Conservation (phyloP, 352 stramenopile genomes). For the Nothophytophthora sp. region DNA sequence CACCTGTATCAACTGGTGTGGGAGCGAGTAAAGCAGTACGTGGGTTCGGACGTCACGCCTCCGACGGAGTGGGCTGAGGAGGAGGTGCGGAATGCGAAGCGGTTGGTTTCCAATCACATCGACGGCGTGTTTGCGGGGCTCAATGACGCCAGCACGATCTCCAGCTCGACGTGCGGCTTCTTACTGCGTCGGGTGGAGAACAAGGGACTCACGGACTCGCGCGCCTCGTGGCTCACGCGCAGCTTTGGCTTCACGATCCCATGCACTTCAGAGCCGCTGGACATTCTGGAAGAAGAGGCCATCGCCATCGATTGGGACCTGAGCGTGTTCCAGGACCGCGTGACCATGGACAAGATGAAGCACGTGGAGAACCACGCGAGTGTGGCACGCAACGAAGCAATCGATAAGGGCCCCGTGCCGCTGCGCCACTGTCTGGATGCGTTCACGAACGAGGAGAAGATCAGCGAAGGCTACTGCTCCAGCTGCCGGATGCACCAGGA, state of each 20-base stretch:
- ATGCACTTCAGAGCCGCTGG: constrained; percentile 70
- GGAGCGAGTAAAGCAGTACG: constrained; percentile 81
- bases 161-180: constrained; percentile 70
- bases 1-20: constrained; percentile 84
- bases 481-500: constrained; percentile 95
- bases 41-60: constrained; percentile 34
- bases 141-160: constrained; percentile 16
- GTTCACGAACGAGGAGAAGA: constrained; percentile 88
- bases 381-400: constrained; percentile 82
- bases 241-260: constrained; percentile 84
- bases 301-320: constrained; percentile 90
- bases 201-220: constrained; percentile 82
- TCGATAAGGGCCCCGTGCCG: constrained; percentile 88
- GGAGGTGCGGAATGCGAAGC: constrained; percentile 25
- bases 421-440: constrained; percentile 80
- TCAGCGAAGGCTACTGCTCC: constrained; percentile 95
- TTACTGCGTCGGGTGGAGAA: constrained; percentile 80
- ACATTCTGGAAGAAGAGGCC: constrained; percentile 85
- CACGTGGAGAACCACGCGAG: constrained; percentile 80
- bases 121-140: constrained; percentile 81
- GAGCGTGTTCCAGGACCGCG: constrained; percentile 80
- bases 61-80: constrained; percentile 43
- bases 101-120: constrained; percentile 67
- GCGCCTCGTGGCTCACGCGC: constrained; percentile 74
- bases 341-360: constrained; percentile 86